Evolutionary conservation across 768 basidiomycete genomes (phyloP).

Genomic region (Mycena maculata): DNA sequence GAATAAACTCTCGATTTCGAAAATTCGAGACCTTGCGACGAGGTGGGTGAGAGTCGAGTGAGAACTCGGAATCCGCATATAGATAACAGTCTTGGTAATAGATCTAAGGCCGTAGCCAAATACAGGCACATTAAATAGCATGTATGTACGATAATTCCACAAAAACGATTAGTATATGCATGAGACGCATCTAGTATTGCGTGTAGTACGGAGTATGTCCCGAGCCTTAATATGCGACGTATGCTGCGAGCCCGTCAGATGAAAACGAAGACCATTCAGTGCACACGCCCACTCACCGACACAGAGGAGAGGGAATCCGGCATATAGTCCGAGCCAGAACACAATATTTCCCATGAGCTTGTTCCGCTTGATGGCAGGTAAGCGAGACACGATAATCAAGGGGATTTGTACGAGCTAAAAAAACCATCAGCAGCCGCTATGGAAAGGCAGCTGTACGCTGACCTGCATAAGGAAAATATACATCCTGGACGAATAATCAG

Average conservation of each 20-base stretch:
- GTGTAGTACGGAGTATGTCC: background rate
- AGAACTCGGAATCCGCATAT: background rate
- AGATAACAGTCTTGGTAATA: background rate
- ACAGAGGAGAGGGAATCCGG: constrained; percentile 93
- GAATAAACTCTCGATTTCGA: background rate
- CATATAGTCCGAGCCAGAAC: constrained; percentile 94
- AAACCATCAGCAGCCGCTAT: background rate
- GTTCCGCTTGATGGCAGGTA: constrained; percentile 83
- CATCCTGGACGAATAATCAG: constrained; percentile 59
- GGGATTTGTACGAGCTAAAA: constrained; percentile 89
- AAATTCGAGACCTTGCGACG: background rate
- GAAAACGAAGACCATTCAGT: no score
- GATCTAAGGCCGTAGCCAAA: constrained; percentile 18
- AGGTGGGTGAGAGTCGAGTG: background rate
- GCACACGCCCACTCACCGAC: constrained; percentile 55
- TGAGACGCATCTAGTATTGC: constrained; percentile 1
- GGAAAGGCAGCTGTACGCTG: background rate
- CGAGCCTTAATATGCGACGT: constrained; percentile 61
- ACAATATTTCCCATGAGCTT: constrained; percentile 85
- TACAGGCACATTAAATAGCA: constrained; percentile 8
- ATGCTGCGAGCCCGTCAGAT: constrained; percentile 41
- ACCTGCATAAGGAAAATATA: constrained; percentile 81
- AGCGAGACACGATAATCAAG: constrained; percentile 83
- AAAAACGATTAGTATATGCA: background rate
- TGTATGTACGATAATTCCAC: background rate